Percentiles rank a stretch among this genome's conserved stretches.
phyloP scores from a whole-genome alignment of 371 early-diverging fungal genomes.

The Rhizomucor miehei region DNA sequence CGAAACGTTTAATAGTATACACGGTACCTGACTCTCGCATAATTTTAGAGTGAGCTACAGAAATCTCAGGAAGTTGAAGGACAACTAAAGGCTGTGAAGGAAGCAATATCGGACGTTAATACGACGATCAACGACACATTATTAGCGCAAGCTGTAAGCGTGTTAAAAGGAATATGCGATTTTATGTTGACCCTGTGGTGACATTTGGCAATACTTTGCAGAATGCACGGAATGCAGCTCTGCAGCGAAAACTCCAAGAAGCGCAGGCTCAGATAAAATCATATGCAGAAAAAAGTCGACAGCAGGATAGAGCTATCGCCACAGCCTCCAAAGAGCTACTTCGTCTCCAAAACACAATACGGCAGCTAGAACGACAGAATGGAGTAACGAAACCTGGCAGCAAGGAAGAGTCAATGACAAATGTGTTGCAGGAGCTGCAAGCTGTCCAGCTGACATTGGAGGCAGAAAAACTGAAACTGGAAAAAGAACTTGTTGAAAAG shows the following conservation, averaged over 20 bases:
- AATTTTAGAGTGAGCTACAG: constrained; percentile 26
- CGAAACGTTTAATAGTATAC: neutral
- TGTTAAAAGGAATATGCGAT: neutral
- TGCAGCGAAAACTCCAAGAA: constrained; percentile 20
- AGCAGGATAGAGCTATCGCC: constrained; percentile 22
- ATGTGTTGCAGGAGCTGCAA: neutral
- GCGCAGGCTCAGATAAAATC: constrained; percentile 15
- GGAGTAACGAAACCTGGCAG: neutral
- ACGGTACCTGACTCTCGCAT: neutral
- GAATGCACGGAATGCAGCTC: constrained; percentile 15
- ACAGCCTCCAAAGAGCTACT: constrained; percentile 18
- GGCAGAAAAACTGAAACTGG: constrained; percentile 12
- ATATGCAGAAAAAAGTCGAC: constrained; percentile 26
- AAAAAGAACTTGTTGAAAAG: constrained; percentile 11
- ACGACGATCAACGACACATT: constrained; percentile 10
- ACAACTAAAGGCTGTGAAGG: constrained; percentile 27
- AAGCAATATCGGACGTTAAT: constrained; percentile 22
- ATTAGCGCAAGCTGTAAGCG: constrained; percentile 14
- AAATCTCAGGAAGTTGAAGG: constrained; percentile 34
- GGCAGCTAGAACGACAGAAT: constrained; percentile 9
- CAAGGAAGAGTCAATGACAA: neutral
- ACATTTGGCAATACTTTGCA: neutral
- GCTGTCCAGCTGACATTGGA: neutral
- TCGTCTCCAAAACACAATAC: constrained; percentile 14
- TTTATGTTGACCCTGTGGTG: neutral